Base-by-base conservation (phyloP, 106 monocot genomes). In the Apostasia shenzhenica region DNA sequence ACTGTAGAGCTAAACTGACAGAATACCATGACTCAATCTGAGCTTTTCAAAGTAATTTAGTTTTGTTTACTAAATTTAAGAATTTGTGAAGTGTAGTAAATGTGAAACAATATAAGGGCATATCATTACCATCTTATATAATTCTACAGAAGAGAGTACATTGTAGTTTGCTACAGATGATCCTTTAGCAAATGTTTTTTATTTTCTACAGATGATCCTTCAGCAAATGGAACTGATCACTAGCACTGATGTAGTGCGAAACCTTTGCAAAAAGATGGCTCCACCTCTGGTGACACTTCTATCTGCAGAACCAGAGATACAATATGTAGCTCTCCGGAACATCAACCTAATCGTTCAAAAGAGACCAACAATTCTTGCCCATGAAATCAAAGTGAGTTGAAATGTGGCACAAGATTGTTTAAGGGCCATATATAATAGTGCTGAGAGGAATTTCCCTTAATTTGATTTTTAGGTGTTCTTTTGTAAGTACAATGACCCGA, bases 401-500 rank as follows among this genome's bases (percentile, higher is more conserved):
- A 14, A 57, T 70, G 57, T 66, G 8, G 10, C 7, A 45, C 9
- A 0, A 48, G 43, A 41, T 77, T 59, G 46, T 54, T 14, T 41
- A 45, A 46, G 11, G n/a, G 4, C 13, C 10, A 38, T 62, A 9
- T 1, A 13, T 62, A 53, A 2, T 54, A 69, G 7, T 62, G 58
- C 12, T 53, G 61, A 59, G 3, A 51, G 39, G 65, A 65, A 53
- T 53, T 37, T 54, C 2, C 6, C 55, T 52, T 38, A 55, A 37
- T 11, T 54, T 68, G 41, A 6, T 54, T n/a, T 55, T 37, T 68
- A 93, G 97, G 97, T 99, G 37, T 99, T 99, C 72, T 99, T 99
- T 73, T 99, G 97, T 85, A 99, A 99, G 72, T 99, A 99, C 78
- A 99, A 99, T 81, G 97, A 99, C 74, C 97, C 97, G 48, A 93